Base-by-base conservation (phyloP, 345 rosid species). In the Angophora floribunda region DNA sequence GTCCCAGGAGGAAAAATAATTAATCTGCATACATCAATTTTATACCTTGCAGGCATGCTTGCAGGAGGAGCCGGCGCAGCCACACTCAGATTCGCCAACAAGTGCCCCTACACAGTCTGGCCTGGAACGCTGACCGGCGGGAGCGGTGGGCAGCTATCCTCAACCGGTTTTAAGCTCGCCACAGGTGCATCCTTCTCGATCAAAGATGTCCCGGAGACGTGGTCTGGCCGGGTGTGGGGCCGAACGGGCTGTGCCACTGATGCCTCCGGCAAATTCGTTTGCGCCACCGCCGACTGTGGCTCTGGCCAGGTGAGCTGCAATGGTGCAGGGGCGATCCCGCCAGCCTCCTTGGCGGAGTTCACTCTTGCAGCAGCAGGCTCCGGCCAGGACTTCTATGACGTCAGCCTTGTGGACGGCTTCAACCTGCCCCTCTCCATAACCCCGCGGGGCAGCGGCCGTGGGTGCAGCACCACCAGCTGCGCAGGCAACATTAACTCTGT, bases 241-340 rank as follows among this genome's bases (percentile, higher is more conserved):
- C n/a, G n/a, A 57, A 57, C n/a, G 0, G 63, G 63, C 0, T 57
- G 63, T 2, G 1, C 63, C 63, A 0, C 0, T 57, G 28, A 22
- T 57, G 63, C 63, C 10, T 0, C n/a, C 2, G 63, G 63, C 28
- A 57, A 57, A 24, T 57, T 57, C n/a, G 0, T 4, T 0, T 57
- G 63, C n/a, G 1, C 63, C 63, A 57, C n/a, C 63, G n/a, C 57
- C 63, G 63, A 57, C 63, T 24, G 63, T 4, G n/a, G n/a, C 28
- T 57, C 63, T 57, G 63, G 63, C 63, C 63, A 57, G 63, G 63
- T 57, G 63, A 57, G 6, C 6, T 57, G 10, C 63, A 57, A 57
- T 0, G 13, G 63, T 57, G 63, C n/a, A 57, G 61, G 6, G n/a
- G 28, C 13, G n/a, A 57, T 24, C 63, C 13, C 13, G 63, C 63